phyloP scores from a whole-genome alignment of 768 basidiomycete genomes.

The Jaapia argillacea region DNA sequence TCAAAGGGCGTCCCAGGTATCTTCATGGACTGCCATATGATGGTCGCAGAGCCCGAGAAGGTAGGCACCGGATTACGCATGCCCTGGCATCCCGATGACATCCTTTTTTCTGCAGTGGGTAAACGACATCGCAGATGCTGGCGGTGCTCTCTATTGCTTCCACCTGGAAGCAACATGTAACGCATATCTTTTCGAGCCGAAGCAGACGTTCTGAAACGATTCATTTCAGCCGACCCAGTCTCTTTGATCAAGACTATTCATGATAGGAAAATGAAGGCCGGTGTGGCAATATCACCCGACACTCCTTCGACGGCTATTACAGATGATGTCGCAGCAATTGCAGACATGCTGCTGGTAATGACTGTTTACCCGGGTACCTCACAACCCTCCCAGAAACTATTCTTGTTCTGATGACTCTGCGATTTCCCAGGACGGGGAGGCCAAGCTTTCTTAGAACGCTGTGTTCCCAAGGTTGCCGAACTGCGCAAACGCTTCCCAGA shows the following conservation, averaged over 20 bases:
- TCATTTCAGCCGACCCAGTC: constrained; percentile 49
- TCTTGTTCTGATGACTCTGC: not conserved
- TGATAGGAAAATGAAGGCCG: constrained; percentile 81
- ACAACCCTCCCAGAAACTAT: not conserved
- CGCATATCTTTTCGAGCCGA: constrained; percentile 12
- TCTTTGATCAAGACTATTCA: constrained; percentile 77
- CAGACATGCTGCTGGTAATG: constrained; percentile 97
- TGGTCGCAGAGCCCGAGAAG: constrained; percentile 91
- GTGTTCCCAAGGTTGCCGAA: constrained; percentile 87
- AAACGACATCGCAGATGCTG: constrained; percentile 89
- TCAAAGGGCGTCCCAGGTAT: constrained; percentile 84
- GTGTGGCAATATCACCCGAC: constrained; percentile 93
- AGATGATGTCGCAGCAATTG: constrained; percentile 69
- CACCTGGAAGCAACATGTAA: constrained; percentile 89
- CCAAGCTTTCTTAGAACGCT: constrained; percentile 91
- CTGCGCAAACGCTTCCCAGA: constrained; percentile 84
- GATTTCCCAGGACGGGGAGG: constrained; percentile 67
- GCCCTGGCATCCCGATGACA: not conserved
- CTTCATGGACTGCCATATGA: constrained; percentile 99
- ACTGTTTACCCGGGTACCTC: constrained; percentile 83
- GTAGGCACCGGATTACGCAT: constrained; percentile 25
- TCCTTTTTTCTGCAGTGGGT: constrained; percentile 66
- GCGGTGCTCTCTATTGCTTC: constrained; percentile 92
- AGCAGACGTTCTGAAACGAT: constrained; percentile 1
- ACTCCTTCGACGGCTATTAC: constrained; percentile 86